phyloP scores from a whole-genome alignment of 2,329 filamentous ascomycete species.

The Didymella glomerata region DNA sequence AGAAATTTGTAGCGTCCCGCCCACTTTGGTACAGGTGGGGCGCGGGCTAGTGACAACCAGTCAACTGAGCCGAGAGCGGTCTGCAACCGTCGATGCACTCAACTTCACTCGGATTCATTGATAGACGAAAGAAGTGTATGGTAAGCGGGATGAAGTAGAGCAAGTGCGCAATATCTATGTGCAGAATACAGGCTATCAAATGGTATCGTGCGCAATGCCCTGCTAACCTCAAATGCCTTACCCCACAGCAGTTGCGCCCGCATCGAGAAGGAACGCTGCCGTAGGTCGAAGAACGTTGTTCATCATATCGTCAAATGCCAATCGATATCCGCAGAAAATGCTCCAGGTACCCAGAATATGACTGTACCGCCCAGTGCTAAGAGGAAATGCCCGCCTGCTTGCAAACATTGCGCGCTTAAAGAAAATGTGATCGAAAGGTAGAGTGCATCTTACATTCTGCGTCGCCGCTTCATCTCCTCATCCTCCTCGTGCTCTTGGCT shows the following conservation, averaged over 20 bases:
- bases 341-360: conserved; percentile 44
- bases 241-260: conserved; percentile 31
- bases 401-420: conserved; percentile 1
- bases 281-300: conserved; percentile 29
- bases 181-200: conserved; percentile 42
- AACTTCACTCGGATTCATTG: conserved; percentile 30
- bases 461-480: conserved; percentile 49
- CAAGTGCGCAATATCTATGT: conserved; percentile 20
- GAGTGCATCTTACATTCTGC: conserved; percentile 43
- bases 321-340: conserved; percentile 44
- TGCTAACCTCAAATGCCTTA: conserved; percentile 44
- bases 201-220: conserved; percentile 50
- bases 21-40: conserved; percentile 18
- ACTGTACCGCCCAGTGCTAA: conserved; percentile 39
- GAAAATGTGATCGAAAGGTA: neutral
- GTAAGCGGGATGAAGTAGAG: neutral
- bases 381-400: conserved; percentile 8
- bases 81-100: conserved; percentile 11
- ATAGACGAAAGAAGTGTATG: neutral
- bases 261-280: conserved; percentile 38
- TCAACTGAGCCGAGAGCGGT: conserved; percentile 18
- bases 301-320: conserved; percentile 49
- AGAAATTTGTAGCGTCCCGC: conserved; percentile 43
- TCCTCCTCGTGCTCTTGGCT: conserved; percentile 54
- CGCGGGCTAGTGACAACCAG: conserved; percentile 7